Evolutionary conservation across 169 alveolate genomes (phyloP), one percentile per base, ranked within the genome.

Genomic region (Theileria orientalis): DNA sequence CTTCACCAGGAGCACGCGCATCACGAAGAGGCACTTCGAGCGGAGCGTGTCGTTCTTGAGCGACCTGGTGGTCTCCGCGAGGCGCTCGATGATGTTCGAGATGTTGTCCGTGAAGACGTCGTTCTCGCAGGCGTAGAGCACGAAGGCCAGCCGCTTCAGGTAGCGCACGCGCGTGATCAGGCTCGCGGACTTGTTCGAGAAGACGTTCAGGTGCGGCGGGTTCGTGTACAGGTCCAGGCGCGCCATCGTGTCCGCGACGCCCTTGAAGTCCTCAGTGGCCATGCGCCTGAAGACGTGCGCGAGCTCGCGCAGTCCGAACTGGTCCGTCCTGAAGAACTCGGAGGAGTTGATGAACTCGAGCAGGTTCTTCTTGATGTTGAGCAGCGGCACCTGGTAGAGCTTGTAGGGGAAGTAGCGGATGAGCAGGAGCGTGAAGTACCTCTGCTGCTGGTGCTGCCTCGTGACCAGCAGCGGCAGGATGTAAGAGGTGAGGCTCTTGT

Each of bases 131-230:
- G 84, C 83, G 44, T 80, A 80, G 33, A 80, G 51, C 19, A 80
- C 88, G 49, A 80, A 80, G 23, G 84, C 83, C 72, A 80, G 27
- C 57, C 88, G 41, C 46, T 80, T 80, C 21, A 80, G 84, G 66
- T 72, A 80, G 32, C 51, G 69, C 1, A 70, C 21, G 19, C 88
- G 69, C 8, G 72, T 23, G 33, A 56, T 80, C 16, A 72, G 63
- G 46, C 72, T 63, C 19, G 64, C 59, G 19, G 72, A 25, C 63
- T 44, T 63, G 63, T 68, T 70, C 37, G 84, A 59, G 60, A 80
- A 80, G 25, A 80, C 80, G 6, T 72, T 59, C 61, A 63, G 60
- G 60, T 70, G 83, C 0, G 77, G 83, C 13, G 88, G 88, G 54
- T 33, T 42, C 5, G 88, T 72, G 66, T 63, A 80, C 47, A 19